Percentiles rank a stretch among this genome's conserved stretches.
These are phyloP conservation scores for Canavalia ensiformis DNA, from an alignment of 306 rosid genomes.

Conservation along the genomic window DNA sequence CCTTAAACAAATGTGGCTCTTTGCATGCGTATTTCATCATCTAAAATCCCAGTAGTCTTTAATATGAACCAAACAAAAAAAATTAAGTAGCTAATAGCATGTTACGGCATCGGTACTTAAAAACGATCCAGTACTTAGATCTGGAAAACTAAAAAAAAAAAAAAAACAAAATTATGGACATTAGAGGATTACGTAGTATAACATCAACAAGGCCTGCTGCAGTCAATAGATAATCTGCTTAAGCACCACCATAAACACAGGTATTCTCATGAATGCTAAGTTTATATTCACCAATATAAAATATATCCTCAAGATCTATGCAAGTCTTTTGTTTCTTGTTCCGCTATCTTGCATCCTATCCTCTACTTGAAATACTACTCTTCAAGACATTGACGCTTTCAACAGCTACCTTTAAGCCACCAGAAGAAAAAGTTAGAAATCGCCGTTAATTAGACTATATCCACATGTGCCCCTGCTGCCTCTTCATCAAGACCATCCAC, in stretches of 20 bases:
- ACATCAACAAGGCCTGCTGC: constrained; percentile 12
- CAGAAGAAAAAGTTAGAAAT: constrained; percentile 34
- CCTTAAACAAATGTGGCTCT: not conserved
- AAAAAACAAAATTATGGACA: not conserved
- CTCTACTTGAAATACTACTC: constrained; percentile 27
- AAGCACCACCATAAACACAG: not conserved
- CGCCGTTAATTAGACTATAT: constrained; percentile 36
- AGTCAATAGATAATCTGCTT: constrained; percentile 16
- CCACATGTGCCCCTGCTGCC: constrained; percentile 46
- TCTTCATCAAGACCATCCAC: constrained; percentile 69
- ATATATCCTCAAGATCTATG: constrained; percentile 31
- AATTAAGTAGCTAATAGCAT: not conserved
- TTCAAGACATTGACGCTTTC: constrained; percentile 36
- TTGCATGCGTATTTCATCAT: not conserved
- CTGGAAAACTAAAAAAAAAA: not conserved
- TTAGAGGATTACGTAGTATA: constrained; percentile 14
- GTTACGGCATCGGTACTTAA: not conserved
- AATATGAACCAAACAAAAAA: not conserved
- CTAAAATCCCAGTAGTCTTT: not conserved
- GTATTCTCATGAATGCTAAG: not conserved
- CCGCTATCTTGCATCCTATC: constrained; percentile 32
- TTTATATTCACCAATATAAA: constrained; percentile 21
- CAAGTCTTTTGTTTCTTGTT: constrained; percentile 31
- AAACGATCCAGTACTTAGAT: not conserved
- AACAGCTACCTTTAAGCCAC: constrained; percentile 32